Evolutionary conservation across 2,329 filamentous ascomycete species (phyloP), one percentile per base, ranked within the genome.

Genomic region (Botryotinia calthae): DNA sequence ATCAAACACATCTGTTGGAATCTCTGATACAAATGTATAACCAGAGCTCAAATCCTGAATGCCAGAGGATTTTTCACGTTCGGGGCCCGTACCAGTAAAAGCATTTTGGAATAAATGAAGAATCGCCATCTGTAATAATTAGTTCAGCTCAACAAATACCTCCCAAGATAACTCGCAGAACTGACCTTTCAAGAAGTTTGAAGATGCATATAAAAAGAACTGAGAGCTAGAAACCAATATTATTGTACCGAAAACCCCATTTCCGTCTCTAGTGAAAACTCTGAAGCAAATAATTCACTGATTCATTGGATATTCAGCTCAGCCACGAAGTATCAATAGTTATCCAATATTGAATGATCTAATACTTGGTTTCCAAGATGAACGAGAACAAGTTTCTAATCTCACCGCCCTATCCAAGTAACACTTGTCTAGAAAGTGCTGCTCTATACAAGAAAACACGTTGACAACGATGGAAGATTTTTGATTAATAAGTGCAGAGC

Each of bases 401-500:
- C 25, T 42, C 34, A 40, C 0, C 16, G n/a, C 7, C 0, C 6
- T 16, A 37, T 40, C 6, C 5, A 28, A 1, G 12, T 37, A 4
- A 20, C 16, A 9, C 5, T 14, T 8, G 0, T 7, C 31, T 54
- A 3, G 2, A 16, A 4, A 6, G 5, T 1, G 10, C 42, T 18
- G 42, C 18, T 34, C 34, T 34, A 34, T 34, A 34, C 34, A 34
- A 34, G 5, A 34, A 34, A 34, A 7, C 4, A 34, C 3, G 34
- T 34, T 34, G 34, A 34, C 3, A 34, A 34, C 7, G 34, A 34
- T 5, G 34, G 34, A 34, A 34, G 34, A 34, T 34, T 6, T 34
- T 34, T 34, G 34, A 34, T 34, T 6, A 34, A 34, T 4, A 34
- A 34, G 34, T 34, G 34, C 34, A 34, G 34, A 34, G 34, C 34